Evolutionary conservation across 2,329 filamentous ascomycete genomes (phyloP).

Genomic region (Gnomoniopsis smithogilvyi): DNA sequence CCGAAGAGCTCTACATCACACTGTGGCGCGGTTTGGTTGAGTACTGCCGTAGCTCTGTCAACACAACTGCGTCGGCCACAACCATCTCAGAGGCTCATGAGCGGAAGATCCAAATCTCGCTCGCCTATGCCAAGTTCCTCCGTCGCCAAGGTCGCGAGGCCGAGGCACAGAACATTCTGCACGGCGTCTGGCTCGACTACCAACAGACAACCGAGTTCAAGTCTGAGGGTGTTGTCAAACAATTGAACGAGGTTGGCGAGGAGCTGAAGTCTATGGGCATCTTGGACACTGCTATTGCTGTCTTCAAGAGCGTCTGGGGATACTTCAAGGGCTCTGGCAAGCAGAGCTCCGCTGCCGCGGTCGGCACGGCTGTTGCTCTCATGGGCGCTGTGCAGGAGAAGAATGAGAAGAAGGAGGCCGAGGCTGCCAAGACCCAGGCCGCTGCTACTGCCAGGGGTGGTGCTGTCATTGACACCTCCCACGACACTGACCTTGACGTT

Average conservation of each 20-base stretch:
- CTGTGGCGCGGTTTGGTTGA: conserved; percentile 22
- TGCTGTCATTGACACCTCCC: conserved; percentile 9
- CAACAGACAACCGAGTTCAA: conserved; percentile 18
- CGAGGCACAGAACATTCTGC: conserved; percentile 20
- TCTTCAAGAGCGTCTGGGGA: conserved; percentile 21
- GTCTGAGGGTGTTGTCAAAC: conserved; percentile 18
- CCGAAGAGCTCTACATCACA: conserved; percentile 22
- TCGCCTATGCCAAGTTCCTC: conserved; percentile 19
- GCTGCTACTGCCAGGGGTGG: conserved; percentile 11
- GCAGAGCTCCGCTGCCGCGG: conserved; percentile 18
- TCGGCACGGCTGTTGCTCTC: conserved; percentile 16
- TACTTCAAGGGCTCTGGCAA: conserved; percentile 20
- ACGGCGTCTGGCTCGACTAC: conserved; percentile 21
- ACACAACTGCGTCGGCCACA: conserved; percentile 11
- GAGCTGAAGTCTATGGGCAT: conserved; percentile 20
- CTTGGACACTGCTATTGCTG: conserved; percentile 18
- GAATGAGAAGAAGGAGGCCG: conserved; percentile 15
- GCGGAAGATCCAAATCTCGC: conserved; percentile 21
- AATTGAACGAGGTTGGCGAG: conserved; percentile 20
- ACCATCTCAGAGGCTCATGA: conserved; percentile 19
- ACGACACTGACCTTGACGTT: conserved; percentile 9
- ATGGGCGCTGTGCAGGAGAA: conserved; percentile 18
- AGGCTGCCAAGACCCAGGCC: conserved; percentile 14
- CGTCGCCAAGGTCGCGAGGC: conserved; percentile 18
- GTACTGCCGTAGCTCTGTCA: conserved; percentile 18